These are phyloP conservation scores for Prinsepia uniflora DNA, from an alignment of 306 rosid species.

Conservation along the genomic window DNA sequence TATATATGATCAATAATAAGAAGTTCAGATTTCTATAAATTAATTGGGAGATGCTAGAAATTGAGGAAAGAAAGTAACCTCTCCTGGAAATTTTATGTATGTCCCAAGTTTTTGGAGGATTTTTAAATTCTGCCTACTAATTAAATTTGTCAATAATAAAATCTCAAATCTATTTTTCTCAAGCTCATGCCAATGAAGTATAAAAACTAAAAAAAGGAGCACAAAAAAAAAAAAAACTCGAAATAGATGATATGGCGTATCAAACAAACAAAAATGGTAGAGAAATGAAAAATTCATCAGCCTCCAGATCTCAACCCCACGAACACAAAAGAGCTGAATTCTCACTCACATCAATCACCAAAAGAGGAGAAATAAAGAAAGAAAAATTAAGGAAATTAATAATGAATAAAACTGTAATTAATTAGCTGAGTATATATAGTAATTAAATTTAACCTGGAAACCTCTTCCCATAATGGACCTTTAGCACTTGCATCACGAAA, in stretches of 20 bases:
- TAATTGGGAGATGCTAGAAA: constrained; percentile 14
- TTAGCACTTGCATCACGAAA: constrained; percentile 86
- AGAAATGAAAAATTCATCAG: background rate
- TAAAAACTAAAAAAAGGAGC: background rate
- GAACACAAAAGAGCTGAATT: background rate
- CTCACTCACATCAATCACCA: background rate
- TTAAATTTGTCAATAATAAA: background rate
- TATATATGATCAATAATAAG: constrained; percentile 2
- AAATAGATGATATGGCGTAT: background rate
- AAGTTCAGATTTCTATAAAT: background rate
- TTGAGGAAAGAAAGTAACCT: background rate
- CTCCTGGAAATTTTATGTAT: background rate
- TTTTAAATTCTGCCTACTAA: constrained; percentile 4
- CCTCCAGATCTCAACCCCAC: constrained; percentile 20
- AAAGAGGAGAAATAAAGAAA: background rate
- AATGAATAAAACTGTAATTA: background rate
- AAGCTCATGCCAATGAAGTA: background rate
- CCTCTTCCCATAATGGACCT: constrained; percentile 98
- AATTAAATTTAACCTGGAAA: constrained; percentile 51
- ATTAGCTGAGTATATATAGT: background rate
- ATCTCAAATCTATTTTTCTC: background rate
- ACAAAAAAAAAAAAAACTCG: background rate
- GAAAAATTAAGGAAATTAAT: background rate
- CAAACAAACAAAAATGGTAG: background rate
- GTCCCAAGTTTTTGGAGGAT: constrained; percentile 11